These are phyloP conservation scores for Neofusicoccum umdonicola DNA, from an alignment of 2,329 filamentous ascomycete species.

Conservation along the genomic window DNA sequence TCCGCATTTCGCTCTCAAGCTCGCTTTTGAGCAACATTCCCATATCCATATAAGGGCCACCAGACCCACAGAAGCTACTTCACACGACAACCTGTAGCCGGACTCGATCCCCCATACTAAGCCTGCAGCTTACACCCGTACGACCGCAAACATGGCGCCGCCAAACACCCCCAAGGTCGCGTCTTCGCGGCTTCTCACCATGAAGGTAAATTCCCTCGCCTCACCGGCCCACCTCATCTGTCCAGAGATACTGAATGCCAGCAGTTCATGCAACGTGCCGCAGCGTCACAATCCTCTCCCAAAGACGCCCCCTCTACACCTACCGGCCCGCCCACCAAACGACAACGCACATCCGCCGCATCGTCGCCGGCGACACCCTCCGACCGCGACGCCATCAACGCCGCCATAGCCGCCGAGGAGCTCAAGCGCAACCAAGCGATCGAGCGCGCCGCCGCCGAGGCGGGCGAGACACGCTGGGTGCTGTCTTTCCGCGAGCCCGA, in stretches of 20 bases:
- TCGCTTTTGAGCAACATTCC: background rate
- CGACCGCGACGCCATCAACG: constrained; percentile 61
- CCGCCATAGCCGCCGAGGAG: constrained; percentile 66
- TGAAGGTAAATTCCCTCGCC: constrained; percentile 61
- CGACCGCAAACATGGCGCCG: constrained; percentile 5
- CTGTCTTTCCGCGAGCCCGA: constrained; percentile 53
- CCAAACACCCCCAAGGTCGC: constrained; percentile 9
- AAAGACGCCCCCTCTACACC: constrained; percentile 49
- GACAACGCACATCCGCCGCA: constrained; percentile 54
- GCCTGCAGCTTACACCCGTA: background rate
- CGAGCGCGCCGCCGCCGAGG: constrained; percentile 59
- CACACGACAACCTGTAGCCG: background rate
- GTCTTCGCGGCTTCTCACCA: constrained; percentile 84
- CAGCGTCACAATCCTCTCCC: constrained; percentile 54
- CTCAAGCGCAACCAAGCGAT: constrained; percentile 58
- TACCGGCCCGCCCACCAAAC: constrained; percentile 60
- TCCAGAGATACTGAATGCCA: constrained; percentile 18
- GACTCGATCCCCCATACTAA: background rate
- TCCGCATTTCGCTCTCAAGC: background rate
- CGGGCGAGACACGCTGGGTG: constrained; percentile 74
- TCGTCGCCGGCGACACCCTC: constrained; percentile 35
- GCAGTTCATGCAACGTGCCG: constrained; percentile 74
- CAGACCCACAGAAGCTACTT: background rate
- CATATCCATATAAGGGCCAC: background rate
- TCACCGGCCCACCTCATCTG: background rate